These are phyloP conservation scores for Scortechinia acanthostroma DNA, from an alignment of 2,329 filamentous ascomycete species.

Conservation along the genomic window DNA sequence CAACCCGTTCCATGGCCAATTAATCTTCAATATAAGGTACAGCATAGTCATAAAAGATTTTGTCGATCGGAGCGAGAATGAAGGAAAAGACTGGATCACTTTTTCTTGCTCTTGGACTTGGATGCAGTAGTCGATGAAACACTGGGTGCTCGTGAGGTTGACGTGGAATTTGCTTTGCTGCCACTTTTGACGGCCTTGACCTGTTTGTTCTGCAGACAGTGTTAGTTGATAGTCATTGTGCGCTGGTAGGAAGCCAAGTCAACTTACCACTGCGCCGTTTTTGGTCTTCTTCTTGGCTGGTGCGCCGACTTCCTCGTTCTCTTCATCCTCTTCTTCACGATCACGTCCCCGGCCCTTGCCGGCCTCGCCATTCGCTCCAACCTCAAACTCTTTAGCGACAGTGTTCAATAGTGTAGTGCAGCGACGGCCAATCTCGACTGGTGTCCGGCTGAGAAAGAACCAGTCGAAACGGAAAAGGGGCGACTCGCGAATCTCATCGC, in stretches of 20 bases:
- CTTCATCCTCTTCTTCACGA: slow-evolving; percentile 60
- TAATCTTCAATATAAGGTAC: too few species aligned
- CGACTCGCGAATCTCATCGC: slow-evolving; percentile 92
- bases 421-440: slow-evolving; percentile 82
- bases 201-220: slow-evolving; percentile 41
- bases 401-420: slow-evolving; percentile 92
- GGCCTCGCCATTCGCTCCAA: slow-evolving; percentile 39
- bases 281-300: slow-evolving; percentile 94
- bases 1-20: background rate
- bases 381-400: slow-evolving; percentile 89
- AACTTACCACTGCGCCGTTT: slow-evolving; percentile 75
- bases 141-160: slow-evolving; percentile 72
- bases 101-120: slow-evolving; percentile 44
- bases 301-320: slow-evolving; percentile 70
- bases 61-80: too few species aligned
- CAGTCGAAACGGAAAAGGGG: slow-evolving; percentile 97
- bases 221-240: slow-evolving; percentile 8
- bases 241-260: slow-evolving; percentile 4
- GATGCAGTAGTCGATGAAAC: slow-evolving; percentile 69
- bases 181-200: slow-evolving; percentile 90
- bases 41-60: too few species aligned
- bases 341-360: slow-evolving; percentile 41
- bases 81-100: slow-evolving; percentile 21
- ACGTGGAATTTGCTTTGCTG: slow-evolving; percentile 53
- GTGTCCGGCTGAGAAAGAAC: slow-evolving; percentile 95